phyloP scores from a whole-genome alignment of 1,284 basidiomycete species.

The Psilocybe mexicana region DNA sequence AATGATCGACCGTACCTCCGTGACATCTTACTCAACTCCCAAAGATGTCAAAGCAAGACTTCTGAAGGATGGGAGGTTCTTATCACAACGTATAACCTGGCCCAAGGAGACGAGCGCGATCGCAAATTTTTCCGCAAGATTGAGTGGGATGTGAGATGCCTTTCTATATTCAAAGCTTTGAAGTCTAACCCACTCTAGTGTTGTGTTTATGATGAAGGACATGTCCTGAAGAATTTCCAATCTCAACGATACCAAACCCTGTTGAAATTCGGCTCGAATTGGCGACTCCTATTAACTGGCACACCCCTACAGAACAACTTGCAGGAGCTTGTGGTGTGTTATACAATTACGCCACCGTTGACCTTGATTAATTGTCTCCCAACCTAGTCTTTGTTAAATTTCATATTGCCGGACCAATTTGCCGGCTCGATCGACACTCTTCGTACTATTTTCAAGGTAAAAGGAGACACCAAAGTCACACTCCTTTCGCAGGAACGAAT shows the following conservation, averaged over 20 bases:
- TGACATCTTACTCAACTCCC: slow-evolving; percentile 66
- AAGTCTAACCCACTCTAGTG: slow-evolving; percentile 46
- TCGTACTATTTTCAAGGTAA: slow-evolving; percentile 96
- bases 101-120: slow-evolving; percentile 85
- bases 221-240: slow-evolving; percentile 95
- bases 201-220: slow-evolving; percentile 94
- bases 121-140: slow-evolving; percentile 90
- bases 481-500: slow-evolving; percentile 89
- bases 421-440: slow-evolving; percentile 74
- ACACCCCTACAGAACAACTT: slow-evolving; percentile 93
- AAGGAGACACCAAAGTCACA: slow-evolving; percentile 83
- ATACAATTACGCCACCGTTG: background rate
- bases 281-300: slow-evolving; percentile 93
- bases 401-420: slow-evolving; percentile 94
- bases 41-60: slow-evolving; percentile 42
- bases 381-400: slow-evolving; percentile 91
- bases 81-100: slow-evolving; percentile 95
- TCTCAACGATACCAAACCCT: slow-evolving; percentile 93
- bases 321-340: slow-evolving; percentile 91
- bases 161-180: background rate
- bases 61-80: slow-evolving; percentile 86
- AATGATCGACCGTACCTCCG: slow-evolving; percentile 83
- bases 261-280: slow-evolving; percentile 82
- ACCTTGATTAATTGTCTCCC: background rate
- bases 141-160: slow-evolving; percentile 81